Evolutionary conservation across 345 rosid species (phyloP).

Genomic region (Litchi chinensis): DNA sequence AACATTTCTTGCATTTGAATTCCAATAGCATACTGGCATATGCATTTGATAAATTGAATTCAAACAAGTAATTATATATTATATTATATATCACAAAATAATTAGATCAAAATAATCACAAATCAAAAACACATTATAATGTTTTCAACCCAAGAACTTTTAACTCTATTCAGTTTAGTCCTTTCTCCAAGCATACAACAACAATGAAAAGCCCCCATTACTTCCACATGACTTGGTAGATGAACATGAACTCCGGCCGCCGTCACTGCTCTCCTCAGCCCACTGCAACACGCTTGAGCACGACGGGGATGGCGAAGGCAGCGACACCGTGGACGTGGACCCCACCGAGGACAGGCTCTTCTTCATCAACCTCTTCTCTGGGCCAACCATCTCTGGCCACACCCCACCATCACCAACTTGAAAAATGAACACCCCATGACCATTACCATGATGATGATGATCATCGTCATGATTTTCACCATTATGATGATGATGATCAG

Average conservation of each 20-base stretch:
- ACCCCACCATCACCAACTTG: constrained; percentile 68
- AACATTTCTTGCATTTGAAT: constrained; percentile 12
- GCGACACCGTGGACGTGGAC: constrained; percentile 19
- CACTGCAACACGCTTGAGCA: constrained; percentile 59
- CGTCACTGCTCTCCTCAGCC: constrained; percentile 72
- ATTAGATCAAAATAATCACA: not conserved
- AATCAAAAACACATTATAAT: not conserved
- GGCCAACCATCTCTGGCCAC: constrained; percentile 64
- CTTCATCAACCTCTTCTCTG: constrained; percentile 60
- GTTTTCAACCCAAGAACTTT: not conserved
- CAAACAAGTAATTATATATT: not conserved
- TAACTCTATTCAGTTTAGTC: constrained; percentile 7
- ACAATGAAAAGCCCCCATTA: constrained; percentile 51
- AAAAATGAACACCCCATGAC: constrained; percentile 58
- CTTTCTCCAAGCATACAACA: constrained; percentile 59
- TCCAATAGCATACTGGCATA: not conserved
- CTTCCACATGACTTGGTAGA: constrained; percentile 52
- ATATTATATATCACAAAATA: not conserved
- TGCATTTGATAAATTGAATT: not conserved
- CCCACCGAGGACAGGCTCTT: constrained; percentile 38
- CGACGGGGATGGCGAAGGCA: constrained; percentile 41
- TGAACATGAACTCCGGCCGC: constrained; percentile 61
- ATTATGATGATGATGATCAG: not conserved
- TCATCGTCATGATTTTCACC: not conserved
- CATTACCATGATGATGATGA: constrained; percentile 8